Evolutionary conservation across 2,329 filamentous ascomycete genomes (phyloP).

Genomic region (Aureobasidium sp.): DNA sequence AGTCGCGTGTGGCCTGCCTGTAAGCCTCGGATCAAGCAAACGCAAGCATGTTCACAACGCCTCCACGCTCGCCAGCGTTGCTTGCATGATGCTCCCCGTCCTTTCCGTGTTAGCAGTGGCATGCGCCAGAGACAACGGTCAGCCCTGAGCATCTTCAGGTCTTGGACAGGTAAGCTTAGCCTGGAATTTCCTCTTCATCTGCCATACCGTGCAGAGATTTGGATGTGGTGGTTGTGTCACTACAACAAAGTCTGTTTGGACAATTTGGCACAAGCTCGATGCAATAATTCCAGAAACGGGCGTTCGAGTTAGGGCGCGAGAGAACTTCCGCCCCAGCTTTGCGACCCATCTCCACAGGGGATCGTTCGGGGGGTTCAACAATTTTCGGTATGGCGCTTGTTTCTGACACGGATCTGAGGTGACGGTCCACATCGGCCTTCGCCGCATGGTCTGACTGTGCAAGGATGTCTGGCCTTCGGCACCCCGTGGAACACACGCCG

Average conservation of each 20-base stretch:
- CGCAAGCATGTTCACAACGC: conserved; percentile 7
- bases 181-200: not conserved
- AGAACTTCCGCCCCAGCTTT: conserved; percentile 2
- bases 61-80: conserved; percentile 12
- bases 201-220: not conserved
- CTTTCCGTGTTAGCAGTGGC: not conserved
- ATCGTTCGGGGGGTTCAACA: not conserved
- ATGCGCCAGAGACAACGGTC: not conserved
- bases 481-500: conserved; percentile 2
- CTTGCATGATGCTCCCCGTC: not conserved
- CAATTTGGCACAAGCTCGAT: conserved; percentile 6
- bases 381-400: conserved; percentile 3
- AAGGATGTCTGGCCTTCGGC: conserved; percentile 12
- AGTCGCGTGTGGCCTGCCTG: not conserved
- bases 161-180: not conserved
- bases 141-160: not conserved
- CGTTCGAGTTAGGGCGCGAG: not conserved
- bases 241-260: not conserved
- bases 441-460: conserved; percentile 2
- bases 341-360: not conserved
- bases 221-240: not conserved
- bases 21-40: conserved; percentile 8
- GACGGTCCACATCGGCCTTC: conserved; percentile 9
- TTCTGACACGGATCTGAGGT: conserved; percentile 5
- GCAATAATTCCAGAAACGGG: not conserved